Evolutionary conservation across 441 rosid genomes (phyloP), one percentile per base, ranked within the genome.

Genomic region (Adansonia rubrostipa): DNA sequence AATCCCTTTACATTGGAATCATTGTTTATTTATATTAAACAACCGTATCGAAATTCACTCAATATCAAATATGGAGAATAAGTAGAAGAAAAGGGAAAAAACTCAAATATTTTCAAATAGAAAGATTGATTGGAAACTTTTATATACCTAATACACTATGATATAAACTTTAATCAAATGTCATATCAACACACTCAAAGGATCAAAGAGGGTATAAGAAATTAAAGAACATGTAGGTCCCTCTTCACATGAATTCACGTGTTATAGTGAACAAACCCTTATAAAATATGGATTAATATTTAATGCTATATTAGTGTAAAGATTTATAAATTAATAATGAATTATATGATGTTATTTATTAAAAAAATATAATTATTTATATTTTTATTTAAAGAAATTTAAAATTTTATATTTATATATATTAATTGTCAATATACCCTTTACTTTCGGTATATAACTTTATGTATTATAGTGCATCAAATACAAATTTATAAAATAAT

Each of bases 161-260:
- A 9, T 61, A 22, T 0, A 61, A 51, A 28, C 28, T 44, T 40
- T 48, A 48, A 69, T 22, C 10, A 69, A 69, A 3, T 69, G 22
- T 40, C 54, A 1, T 40, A 71, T 71, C 40, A 15, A 62, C 70
- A 69, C 77, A 42, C 76, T 71, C 50, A 78, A 71, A 75, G 77
- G 80, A 13, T 82, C 57, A 54, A 28, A 53, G 5, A 48, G 53
- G 6, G 5, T 5, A 57, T 0, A 57, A 61, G 22, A 54, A n/a
- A 28, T 53, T 11, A n/a, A 4, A 54, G 77, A 79, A 80, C 88
- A 88, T 75, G 60, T 70, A 77, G 91, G 86, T 22, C 87, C 89
- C 88, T 11, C 86, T 80, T 88, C 89, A 88, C 91, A 81, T 88
- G 88, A 80, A 83, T 86, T 85, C 85, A 82, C 88, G 79, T 82